phyloP scores from a whole-genome alignment of 352 stramenopile species.

The Pythium biforme region DNA sequence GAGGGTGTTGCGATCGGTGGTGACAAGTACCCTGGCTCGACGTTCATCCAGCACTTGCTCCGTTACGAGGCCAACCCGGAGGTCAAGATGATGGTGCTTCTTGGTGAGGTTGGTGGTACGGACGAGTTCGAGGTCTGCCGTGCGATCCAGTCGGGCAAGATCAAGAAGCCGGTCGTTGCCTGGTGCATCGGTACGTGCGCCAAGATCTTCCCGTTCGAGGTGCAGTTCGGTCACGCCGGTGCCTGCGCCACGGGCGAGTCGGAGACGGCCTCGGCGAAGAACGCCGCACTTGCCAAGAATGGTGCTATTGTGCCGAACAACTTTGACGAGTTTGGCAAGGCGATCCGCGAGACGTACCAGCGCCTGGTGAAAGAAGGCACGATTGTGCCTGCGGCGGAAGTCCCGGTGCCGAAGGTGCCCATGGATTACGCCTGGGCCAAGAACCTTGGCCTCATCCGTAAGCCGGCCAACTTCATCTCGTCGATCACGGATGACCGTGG shows the following conservation, averaged over 20 bases:
- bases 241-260: conserved; percentile 91
- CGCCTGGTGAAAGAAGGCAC: conserved; percentile 70
- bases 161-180: conserved; percentile 96
- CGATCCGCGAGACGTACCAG: conserved; percentile 91
- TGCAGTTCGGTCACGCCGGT: conserved; percentile 96
- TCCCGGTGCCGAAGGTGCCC: conserved; percentile 92
- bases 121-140: conserved; percentile 96
- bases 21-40: conserved; percentile 96
- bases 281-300: conserved; percentile 85
- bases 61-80: conserved; percentile 95
- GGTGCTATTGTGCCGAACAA: conserved; percentile 92
- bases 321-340: conserved; percentile 94
- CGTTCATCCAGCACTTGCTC: conserved; percentile 96
- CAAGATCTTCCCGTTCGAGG: conserved; percentile 97
- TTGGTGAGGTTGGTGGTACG: conserved; percentile 94
- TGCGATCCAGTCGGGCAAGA: conserved; percentile 91
- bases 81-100: conserved; percentile 95
- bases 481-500: conserved; percentile 97
- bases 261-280: conserved; percentile 94
- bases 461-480: conserved; percentile 97
- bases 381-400: conserved; percentile 87
- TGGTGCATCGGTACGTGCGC: conserved; percentile 98
- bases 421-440: conserved; percentile 98
- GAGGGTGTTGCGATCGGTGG: conserved; percentile 93
- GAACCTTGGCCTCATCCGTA: conserved; percentile 94